phyloP scores from a whole-genome alignment of 176 grass and related monocot species.

The Cenchrus fungigraminus region DNA sequence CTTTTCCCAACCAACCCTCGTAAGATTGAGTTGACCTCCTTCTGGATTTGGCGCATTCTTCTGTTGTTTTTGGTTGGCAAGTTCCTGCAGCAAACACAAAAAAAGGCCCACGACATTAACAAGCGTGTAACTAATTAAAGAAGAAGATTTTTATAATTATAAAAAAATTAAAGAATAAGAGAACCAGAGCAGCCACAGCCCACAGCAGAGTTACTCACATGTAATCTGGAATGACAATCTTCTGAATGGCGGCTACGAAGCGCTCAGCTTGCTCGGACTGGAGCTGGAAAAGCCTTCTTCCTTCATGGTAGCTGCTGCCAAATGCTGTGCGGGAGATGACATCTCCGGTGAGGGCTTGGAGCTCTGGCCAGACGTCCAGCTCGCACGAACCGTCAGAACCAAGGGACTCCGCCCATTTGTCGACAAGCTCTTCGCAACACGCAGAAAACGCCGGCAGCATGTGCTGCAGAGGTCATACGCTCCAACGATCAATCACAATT shows the following conservation, averaged over 20 bases:
- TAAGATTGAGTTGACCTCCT: slow-evolving; percentile 50
- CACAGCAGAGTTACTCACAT: neutral
- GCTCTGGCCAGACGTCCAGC: slow-evolving; percentile 36
- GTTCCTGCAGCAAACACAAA: slow-evolving; percentile 1
- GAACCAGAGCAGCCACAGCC: neutral
- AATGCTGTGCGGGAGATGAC: slow-evolving; percentile 28
- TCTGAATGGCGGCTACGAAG: slow-evolving; percentile 8
- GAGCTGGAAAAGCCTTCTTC: slow-evolving; percentile 25
- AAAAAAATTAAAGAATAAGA: no score
- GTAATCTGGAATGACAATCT: slow-evolving; percentile 34
- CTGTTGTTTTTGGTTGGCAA: slow-evolving; percentile 57
- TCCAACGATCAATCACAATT: neutral
- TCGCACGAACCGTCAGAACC: slow-evolving; percentile 25
- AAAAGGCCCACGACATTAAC: neutral
- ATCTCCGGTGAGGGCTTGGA: slow-evolving; percentile 32
- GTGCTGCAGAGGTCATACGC: slow-evolving; percentile 15
- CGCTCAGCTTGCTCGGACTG: slow-evolving; percentile 27
- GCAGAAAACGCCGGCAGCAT: slow-evolving; percentile 31
- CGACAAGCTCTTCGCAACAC: slow-evolving; percentile 29
- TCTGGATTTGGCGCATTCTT: slow-evolving; percentile 50
- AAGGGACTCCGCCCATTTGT: slow-evolving; percentile 6
- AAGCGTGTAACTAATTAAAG: neutral
- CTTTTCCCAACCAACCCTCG: slow-evolving; percentile 46
- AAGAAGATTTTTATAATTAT: no score
- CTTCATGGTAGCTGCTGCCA: slow-evolving; percentile 36